These are phyloP conservation scores for Akanthomyces lecanii DNA, from an alignment of 2,329 filamentous ascomycete species.

Conservation along the genomic window DNA sequence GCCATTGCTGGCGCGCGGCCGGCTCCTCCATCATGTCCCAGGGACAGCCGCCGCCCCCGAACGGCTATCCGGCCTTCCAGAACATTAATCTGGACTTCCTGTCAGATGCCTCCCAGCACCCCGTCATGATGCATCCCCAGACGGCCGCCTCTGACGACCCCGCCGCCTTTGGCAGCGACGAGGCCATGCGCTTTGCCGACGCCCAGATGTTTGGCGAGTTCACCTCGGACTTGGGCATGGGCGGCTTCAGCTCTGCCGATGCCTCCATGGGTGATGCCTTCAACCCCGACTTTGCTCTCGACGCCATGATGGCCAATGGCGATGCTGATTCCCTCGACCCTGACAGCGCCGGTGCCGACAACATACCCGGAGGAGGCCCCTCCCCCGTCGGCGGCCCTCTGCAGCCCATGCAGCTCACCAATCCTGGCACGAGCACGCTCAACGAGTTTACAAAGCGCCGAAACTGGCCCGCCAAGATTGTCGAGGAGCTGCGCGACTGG, in stretches of 20 bases:
- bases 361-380: slow-evolving; percentile 40
- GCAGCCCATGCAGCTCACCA: slow-evolving; percentile 20
- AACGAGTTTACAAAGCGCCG: slow-evolving; percentile 58
- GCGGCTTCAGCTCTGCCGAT: slow-evolving; percentile 4
- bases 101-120: slow-evolving; percentile 10
- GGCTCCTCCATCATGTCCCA: slow-evolving; percentile 14
- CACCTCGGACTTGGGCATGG: slow-evolving; percentile 8
- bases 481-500: slow-evolving; percentile 86
- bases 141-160: not conserved
- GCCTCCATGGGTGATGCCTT: slow-evolving; percentile 3
- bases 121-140: not conserved
- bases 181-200: slow-evolving; percentile 12
- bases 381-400: slow-evolving; percentile 37
- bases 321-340: slow-evolving; percentile 29
- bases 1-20: slow-evolving; percentile 10
- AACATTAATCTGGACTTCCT: slow-evolving; percentile 8
- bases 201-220: slow-evolving; percentile 11
- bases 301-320: slow-evolving; percentile 19
- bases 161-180: not conserved
- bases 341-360: slow-evolving; percentile 33
- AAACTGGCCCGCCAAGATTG: slow-evolving; percentile 83
- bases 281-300: slow-evolving; percentile 15
- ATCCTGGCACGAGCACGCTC: slow-evolving; percentile 40
- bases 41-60: slow-evolving; percentile 8
- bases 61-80: slow-evolving; percentile 6